phyloP scores from a whole-genome alignment of 148 eudicot genomes.

The Vaccinium darrowii region DNA sequence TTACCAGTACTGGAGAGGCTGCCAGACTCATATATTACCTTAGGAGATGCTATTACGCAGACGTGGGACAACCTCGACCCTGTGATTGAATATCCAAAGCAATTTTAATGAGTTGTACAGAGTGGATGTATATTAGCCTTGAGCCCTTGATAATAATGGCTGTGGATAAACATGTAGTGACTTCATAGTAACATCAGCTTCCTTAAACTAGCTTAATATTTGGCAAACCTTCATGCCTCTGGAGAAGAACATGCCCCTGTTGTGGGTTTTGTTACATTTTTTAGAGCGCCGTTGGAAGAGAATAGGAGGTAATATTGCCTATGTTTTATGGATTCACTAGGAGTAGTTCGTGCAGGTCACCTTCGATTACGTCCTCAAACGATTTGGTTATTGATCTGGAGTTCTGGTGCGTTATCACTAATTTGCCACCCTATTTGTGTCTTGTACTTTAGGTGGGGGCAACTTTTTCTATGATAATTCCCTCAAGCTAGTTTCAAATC shows the following conservation, averaged over 20 bases:
- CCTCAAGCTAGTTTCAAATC: background rate
- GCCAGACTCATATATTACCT: background rate
- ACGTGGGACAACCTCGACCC: background rate
- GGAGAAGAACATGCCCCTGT: background rate
- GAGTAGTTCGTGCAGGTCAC: background rate
- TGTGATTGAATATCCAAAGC: constrained; percentile 8
- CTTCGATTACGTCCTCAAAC: background rate
- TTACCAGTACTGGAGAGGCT: background rate
- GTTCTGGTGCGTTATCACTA: background rate
- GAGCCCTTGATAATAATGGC: background rate
- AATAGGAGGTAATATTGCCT: constrained; percentile 1
- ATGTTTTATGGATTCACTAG: background rate
- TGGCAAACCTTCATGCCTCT: background rate
- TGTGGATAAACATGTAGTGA: background rate
- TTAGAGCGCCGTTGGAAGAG: background rate
- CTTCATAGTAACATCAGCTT: background rate
- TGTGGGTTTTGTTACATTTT: background rate
- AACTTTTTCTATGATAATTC: background rate
- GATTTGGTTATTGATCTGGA: background rate
- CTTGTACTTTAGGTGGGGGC: background rate
- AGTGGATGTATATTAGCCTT: background rate
- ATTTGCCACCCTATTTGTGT: background rate
- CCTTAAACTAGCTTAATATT: background rate
- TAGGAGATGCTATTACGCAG: background rate
- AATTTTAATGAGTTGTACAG: background rate